Base-by-base conservation (phyloP, 148 eudicot species). In the Chenopodium suecicum region DNA sequence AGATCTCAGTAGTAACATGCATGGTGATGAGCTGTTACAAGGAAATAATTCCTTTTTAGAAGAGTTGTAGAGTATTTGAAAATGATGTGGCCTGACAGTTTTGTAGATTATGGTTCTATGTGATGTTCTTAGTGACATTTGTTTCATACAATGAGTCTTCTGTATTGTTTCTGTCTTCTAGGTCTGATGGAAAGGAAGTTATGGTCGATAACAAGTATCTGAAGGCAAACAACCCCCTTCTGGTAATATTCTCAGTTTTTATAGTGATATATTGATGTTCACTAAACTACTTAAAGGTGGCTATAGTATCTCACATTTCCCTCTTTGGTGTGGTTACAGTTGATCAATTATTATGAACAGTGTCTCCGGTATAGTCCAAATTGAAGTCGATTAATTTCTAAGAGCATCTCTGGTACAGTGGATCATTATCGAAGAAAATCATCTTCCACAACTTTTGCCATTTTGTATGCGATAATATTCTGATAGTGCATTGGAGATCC, bases 101-200 rank as follows among this genome's bases (percentile, higher is more conserved):
- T 7, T 63, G 14, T 47, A 63, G 20, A 19, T 48, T 47, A 12
- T 56, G 19, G 0, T 52, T 22, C 1, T 2, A 2, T 72, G 74
- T n/a, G 16, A 37, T 71, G 48, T 23, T 73, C 22, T 73, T n/a
- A 73, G 20, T 13, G 20, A 31, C 64, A 7, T 29, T 8, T 27
- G 25, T 75, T 25, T 71, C 34, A 58, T 7, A 50, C 62, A 12
- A 31, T 71, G 29, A 72, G 50, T 32, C 82, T 37, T 12, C n/a
- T 82, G 47, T 12, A 44, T 74, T 25, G 52, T 78, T 76, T 52
- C 41, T 23, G 56, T 67, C 74, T 69, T 89, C 22, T 86, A 96
- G 99, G 91, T 86, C 95, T 66, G 97, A 96, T 88, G 99, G 99
- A 41, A 89, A 81, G 79, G 94, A 92, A 85, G 93, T 92, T 82